A percentile compares a stretch with the other conserved stretches of the same genome.
These are phyloP conservation scores for Oryza meridionalis DNA, from an alignment of 176 grass and related monocot species.

Conservation along the genomic window DNA sequence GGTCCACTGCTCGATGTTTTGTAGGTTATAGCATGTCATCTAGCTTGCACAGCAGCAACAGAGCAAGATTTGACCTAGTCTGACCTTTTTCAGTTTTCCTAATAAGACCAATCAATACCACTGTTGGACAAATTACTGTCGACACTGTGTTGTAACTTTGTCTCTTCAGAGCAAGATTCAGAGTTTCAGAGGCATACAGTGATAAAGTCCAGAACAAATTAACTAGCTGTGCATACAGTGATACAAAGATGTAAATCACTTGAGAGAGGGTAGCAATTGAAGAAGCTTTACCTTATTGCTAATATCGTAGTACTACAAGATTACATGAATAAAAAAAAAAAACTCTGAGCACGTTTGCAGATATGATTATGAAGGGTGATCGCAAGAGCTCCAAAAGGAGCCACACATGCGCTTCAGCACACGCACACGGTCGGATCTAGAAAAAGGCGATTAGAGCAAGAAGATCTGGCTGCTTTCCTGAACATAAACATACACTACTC, in stretches of 20 bases:
- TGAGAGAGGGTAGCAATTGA: neutral
- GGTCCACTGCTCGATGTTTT: conserved; percentile 31
- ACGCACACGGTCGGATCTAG: conserved; percentile 15
- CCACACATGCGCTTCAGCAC: neutral
- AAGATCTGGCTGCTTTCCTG: neutral
- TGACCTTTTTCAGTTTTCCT: neutral
- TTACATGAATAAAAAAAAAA: neutral
- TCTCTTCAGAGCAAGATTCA: neutral
- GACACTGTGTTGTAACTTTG: neutral
- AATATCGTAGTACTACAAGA: neutral
- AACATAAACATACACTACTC: neutral
- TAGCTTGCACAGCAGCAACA: neutral
- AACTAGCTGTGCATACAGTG: neutral
- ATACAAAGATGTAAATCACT: too few species aligned
- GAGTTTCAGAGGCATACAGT: neutral
- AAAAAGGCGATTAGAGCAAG: neutral
- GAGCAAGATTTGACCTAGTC: neutral
- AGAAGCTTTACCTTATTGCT: neutral
- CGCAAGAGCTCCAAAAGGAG: neutral
- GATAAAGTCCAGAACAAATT: neutral
- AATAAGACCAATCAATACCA: neutral
- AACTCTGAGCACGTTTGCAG: neutral
- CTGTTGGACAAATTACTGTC: too few species aligned
- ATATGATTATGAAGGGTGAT: neutral
- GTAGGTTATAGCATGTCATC: neutral